phyloP scores from a whole-genome alignment of 768 basidiomycete species.

The Lenzites betulinus region DNA sequence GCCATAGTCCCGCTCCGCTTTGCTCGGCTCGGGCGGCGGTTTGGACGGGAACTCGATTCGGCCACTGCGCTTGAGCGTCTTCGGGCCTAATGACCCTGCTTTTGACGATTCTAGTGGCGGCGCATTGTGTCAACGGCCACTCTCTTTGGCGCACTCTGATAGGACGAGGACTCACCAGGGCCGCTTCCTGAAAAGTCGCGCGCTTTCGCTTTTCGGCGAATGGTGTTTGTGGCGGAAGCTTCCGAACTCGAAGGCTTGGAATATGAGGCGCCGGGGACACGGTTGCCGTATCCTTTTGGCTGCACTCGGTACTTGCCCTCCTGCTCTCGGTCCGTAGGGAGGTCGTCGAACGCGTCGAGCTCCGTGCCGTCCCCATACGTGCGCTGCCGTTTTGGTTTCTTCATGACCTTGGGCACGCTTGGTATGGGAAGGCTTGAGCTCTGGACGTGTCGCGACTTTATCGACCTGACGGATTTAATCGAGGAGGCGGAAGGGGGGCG shows the following conservation, averaged over 20 bases:
- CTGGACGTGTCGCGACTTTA: constrained; percentile 30
- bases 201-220: constrained; percentile 56
- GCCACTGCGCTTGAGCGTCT: constrained; percentile 57
- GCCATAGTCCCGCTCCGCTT: constrained; percentile 5
- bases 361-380: constrained; percentile 89
- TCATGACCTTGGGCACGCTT: constrained; percentile 63
- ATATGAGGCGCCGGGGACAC: constrained; percentile 58
- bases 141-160: neutral
- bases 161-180: constrained; percentile 43
- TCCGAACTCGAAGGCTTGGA: constrained; percentile 34
- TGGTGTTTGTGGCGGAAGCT: constrained; percentile 53
- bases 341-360: constrained; percentile 84
- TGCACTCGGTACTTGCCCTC: constrained; percentile 75
- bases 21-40: constrained; percentile 25
- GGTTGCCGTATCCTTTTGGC: constrained; percentile 67
- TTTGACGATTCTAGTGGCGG: constrained; percentile 17
- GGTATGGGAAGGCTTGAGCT: constrained; percentile 43
- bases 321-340: constrained; percentile 83
- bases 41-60: constrained; percentile 56
- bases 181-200: constrained; percentile 45
- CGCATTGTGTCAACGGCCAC: neutral
- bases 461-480: constrained; percentile 32
- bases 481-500: constrained; percentile 42
- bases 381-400: constrained; percentile 74
- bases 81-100: constrained; percentile 35